A percentile compares a stretch with the other conserved stretches of the same genome.
These are phyloP conservation scores for Puccinia horiana DNA, from an alignment of 1,284 basidiomycete genomes.

Conservation along the genomic window DNA sequence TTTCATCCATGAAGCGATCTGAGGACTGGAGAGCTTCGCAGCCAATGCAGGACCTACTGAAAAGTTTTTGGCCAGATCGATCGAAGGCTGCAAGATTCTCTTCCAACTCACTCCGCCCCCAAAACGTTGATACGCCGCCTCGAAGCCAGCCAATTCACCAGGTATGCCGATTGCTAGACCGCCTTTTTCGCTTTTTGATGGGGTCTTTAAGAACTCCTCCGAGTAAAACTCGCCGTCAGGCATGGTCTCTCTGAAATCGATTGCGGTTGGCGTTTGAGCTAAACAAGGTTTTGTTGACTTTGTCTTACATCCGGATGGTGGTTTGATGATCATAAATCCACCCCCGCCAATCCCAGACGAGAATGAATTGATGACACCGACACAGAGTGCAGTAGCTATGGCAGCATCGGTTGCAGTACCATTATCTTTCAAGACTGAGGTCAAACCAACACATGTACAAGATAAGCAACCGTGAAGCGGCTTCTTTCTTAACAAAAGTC, in stretches of 20 bases:
- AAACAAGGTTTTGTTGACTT: constrained; percentile 9
- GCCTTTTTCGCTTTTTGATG: constrained; percentile 67
- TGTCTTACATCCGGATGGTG: constrained; percentile 62
- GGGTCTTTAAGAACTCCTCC: constrained; percentile 71
- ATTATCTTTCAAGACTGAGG: constrained; percentile 63
- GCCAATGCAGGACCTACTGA: constrained; percentile 74
- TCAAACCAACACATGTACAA: background rate
- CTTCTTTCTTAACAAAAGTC: background rate
- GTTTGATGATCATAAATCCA: constrained; percentile 83
- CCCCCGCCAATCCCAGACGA: constrained; percentile 82
- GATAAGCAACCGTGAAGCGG: background rate
- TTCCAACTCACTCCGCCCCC: constrained; percentile 72
- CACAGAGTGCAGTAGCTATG: constrained; percentile 75
- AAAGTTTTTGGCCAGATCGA: constrained; percentile 71
- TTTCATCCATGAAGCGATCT: background rate
- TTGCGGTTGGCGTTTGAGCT: constrained; percentile 59
- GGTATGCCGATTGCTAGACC: constrained; percentile 82
- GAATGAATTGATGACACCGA: constrained; percentile 85
- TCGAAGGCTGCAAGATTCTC: constrained; percentile 72
- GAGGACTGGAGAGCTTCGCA: constrained; percentile 54
- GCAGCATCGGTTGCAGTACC: constrained; percentile 90
- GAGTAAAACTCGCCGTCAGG: constrained; percentile 68
- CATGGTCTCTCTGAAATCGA: constrained; percentile 87
- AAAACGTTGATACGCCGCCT: constrained; percentile 76
- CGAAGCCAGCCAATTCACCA: constrained; percentile 79